These are phyloP conservation scores for Penicillium paxilli DNA, from an alignment of 495 filamentous ascomycete species.

Conservation along the genomic window DNA sequence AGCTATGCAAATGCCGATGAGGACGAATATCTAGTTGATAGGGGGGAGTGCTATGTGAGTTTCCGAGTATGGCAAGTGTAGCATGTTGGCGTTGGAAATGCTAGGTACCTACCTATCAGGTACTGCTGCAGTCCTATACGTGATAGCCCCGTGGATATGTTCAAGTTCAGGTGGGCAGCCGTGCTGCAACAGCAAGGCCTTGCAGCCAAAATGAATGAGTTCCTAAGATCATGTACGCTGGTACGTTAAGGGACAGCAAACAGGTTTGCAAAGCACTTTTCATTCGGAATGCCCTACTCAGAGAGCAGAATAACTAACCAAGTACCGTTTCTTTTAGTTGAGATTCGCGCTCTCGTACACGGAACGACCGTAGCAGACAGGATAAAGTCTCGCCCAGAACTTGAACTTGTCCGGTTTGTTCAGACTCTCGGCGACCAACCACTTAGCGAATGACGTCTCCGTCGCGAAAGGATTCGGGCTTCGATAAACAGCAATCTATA, in stretches of 20 bases:
- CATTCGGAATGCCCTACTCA: neutral
- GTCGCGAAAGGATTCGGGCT: conserved; percentile 34
- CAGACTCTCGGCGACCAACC: conserved; percentile 30
- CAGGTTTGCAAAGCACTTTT: too few species aligned
- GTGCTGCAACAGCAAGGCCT: neutral
- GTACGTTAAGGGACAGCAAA: too few species aligned
- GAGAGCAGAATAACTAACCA: too few species aligned
- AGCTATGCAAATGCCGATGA: neutral
- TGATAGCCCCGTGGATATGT: too few species aligned
- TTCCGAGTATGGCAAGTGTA: neutral
- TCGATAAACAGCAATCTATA: conserved; percentile 34
- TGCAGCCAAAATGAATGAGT: neutral
- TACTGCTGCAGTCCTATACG: too few species aligned
- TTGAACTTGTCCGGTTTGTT: conserved; percentile 22
- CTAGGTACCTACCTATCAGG: too few species aligned
- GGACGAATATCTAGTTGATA: neutral
- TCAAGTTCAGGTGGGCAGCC: neutral
- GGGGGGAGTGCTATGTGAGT: neutral
- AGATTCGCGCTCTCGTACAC: conserved; percentile 31
- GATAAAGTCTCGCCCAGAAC: conserved; percentile 40
- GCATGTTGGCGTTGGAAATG: neutral
- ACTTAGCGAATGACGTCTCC: conserved; percentile 35
- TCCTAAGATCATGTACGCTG: too few species aligned
- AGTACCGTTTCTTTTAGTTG: neutral
- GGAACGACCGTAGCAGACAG: conserved; percentile 35